Percentiles rank a stretch among this genome's conserved stretches.
These are phyloP conservation scores for Kodamaea laetipori DNA, from an alignment of 805 yeast genomes.

Conservation along the genomic window DNA sequence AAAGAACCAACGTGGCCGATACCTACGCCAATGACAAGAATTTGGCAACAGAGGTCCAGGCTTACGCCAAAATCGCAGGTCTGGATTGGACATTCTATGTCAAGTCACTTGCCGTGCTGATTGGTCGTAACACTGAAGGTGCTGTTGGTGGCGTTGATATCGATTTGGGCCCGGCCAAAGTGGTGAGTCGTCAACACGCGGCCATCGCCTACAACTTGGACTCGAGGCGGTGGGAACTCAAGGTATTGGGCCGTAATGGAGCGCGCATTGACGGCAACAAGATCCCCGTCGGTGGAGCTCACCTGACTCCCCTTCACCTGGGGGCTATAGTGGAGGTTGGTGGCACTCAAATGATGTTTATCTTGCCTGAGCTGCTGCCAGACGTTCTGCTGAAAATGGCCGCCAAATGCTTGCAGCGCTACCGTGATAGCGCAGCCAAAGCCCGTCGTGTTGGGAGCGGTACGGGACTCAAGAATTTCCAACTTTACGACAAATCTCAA, in stretches of 20 bases:
- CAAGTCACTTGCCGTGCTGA: constrained; percentile 67
- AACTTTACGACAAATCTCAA: constrained; percentile 51
- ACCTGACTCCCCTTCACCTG: constrained; percentile 63
- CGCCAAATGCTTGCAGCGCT: constrained; percentile 37
- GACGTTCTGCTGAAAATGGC: constrained; percentile 54
- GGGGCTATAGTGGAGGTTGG: constrained; percentile 96
- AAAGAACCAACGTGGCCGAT: constrained; percentile 70
- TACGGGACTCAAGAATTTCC: constrained; percentile 43
- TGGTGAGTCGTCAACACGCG: constrained; percentile 93
- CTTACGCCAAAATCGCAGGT: constrained; percentile 96
- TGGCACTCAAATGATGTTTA: constrained; percentile 98
- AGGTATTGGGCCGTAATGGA: constrained; percentile 87
- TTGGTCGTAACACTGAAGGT: constrained; percentile 80
- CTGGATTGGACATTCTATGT: constrained; percentile 92
- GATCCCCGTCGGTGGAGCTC: constrained; percentile 49
- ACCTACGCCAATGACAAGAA: constrained; percentile 74
- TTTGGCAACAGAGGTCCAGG: constrained; percentile 80
- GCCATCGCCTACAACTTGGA: constrained; percentile 73
- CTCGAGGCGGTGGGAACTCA: constrained; percentile 81
- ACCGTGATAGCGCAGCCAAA: constrained; percentile 26
- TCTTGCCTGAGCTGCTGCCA: constrained; percentile 88
- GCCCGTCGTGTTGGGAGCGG: constrained; percentile 20
- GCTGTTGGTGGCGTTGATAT: constrained; percentile 55
- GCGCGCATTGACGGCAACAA: constrained; percentile 81
- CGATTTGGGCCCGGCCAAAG: constrained; percentile 95